Conservation (phyloP, 2,329 filamentous ascomycete genomes). For the Hypoxylon sp. region DNA sequence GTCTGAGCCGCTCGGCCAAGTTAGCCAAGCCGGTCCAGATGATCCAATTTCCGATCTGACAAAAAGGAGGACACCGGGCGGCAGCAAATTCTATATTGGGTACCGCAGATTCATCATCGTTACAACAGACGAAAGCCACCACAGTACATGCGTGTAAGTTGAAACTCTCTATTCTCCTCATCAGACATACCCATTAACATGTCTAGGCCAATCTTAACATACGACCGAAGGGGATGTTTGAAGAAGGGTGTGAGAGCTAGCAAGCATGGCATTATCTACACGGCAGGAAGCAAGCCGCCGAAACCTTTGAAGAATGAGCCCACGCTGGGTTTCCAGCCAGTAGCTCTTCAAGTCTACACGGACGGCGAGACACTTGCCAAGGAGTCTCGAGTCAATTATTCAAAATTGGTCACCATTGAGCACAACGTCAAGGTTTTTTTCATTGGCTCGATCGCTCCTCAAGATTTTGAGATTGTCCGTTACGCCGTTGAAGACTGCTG, state of each 20-base stretch:
- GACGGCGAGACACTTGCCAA: slow-evolving; percentile 60
- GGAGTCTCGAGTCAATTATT: slow-evolving; percentile 70
- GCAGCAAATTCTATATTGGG: slow-evolving; percentile 60
- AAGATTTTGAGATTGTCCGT: slow-evolving; percentile 58
- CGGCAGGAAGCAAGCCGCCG: slow-evolving; percentile 51
- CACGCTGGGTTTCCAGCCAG: slow-evolving; percentile 60
- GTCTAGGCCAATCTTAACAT: slow-evolving; percentile 67
- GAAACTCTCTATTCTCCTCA: neutral
- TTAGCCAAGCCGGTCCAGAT: slow-evolving; percentile 46
- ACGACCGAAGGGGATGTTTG: slow-evolving; percentile 63
- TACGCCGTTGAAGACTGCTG: slow-evolving; percentile 64
- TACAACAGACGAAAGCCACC: slow-evolving; percentile 64
- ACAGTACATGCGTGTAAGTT: slow-evolving; percentile 69
- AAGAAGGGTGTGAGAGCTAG: slow-evolving; percentile 66
- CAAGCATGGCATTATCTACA: slow-evolving; percentile 67
- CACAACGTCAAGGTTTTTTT: slow-evolving; percentile 70
- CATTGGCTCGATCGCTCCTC: slow-evolving; percentile 60
- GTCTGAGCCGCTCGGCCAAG: slow-evolving; percentile 63
- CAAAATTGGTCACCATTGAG: slow-evolving; percentile 67
- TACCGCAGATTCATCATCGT: slow-evolving; percentile 69
- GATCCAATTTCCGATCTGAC: slow-evolving; percentile 50
- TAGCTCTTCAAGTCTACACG: slow-evolving; percentile 59
- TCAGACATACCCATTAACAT: slow-evolving; percentile 36
- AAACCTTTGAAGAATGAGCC: slow-evolving; percentile 58
- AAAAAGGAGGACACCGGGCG: slow-evolving; percentile 53